phyloP scores from a whole-genome alignment of 495 filamentous ascomycete genomes.

The Lophium mytilinum region DNA sequence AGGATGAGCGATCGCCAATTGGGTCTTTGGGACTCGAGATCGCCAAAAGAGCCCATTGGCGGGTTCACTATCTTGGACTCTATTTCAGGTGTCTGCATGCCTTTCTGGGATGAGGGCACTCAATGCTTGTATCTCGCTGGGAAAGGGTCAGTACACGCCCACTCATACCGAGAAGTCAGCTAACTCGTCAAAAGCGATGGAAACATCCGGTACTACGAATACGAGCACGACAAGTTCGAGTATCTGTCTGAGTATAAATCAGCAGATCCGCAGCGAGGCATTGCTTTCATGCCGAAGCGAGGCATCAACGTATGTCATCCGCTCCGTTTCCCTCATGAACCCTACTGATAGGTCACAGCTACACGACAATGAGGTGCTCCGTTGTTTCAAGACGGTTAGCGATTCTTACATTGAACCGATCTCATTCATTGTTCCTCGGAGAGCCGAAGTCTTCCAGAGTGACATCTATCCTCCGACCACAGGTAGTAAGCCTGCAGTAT shows the following conservation, averaged over 20 bases:
- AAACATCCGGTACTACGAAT: constrained; percentile 97
- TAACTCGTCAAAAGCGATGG: constrained; percentile 59
- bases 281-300: constrained; percentile 91
- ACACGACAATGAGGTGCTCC: constrained; percentile 93
- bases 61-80: constrained; percentile 84
- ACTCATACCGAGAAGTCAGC: background rate
- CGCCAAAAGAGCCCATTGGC: constrained; percentile 69
- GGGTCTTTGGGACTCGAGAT: constrained; percentile 87
- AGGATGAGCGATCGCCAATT: constrained; percentile 97
- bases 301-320: constrained; percentile 66
- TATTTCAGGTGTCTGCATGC: constrained; percentile 97
- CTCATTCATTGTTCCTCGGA: constrained; percentile 91
- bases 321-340: background rate
- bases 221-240: constrained; percentile 96
- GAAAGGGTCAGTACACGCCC: constrained; percentile 63
- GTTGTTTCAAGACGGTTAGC: constrained; percentile 93
- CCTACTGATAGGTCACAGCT: constrained; percentile 41
- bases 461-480: constrained; percentile 87
- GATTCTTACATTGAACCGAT: constrained; percentile 92
- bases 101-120: constrained; percentile 97
- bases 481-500: constrained; percentile 71
- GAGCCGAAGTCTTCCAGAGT: constrained; percentile 94
- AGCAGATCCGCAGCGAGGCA: constrained; percentile 80
- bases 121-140: constrained; percentile 90
- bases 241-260: constrained; percentile 95